A percentile compares a stretch with the other conserved stretches of the same genome.
These are phyloP conservation scores for Globisporangium paroecandrum DNA, from an alignment of 352 stramenopile genomes.

Conservation along the genomic window DNA sequence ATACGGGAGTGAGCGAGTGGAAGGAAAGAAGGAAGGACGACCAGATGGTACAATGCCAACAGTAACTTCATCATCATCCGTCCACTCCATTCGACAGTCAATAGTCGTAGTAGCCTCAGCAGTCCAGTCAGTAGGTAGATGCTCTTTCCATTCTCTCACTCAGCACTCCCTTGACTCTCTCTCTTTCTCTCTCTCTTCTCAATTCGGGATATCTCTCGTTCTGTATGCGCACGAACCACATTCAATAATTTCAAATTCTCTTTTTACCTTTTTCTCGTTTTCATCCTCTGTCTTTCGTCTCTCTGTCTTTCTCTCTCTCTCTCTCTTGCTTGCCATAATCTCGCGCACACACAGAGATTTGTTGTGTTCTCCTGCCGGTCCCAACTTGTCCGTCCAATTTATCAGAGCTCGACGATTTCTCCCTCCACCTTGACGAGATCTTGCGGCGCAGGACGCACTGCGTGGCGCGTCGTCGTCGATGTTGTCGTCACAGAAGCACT, in stretches of 20 bases:
- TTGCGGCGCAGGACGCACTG: slow-evolving; percentile 32
- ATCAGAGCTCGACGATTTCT: slow-evolving; percentile 59
- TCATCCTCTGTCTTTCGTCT: not conserved
- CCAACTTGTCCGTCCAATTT: not conserved
- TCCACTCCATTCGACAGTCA: not conserved
- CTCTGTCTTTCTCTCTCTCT: not conserved
- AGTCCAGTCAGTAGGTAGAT: not conserved
- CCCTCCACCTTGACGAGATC: slow-evolving; percentile 53
- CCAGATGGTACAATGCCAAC: not conserved
- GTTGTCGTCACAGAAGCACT: not conserved
- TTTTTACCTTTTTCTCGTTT: not conserved
- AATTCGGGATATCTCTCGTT: not conserved
- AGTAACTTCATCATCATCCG: not conserved
- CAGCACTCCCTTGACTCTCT: not conserved
- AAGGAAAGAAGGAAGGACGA: not conserved
- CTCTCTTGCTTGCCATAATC: not conserved
- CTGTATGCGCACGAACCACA: not conserved
- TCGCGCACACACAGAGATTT: not conserved
- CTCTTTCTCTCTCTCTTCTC: not conserved
- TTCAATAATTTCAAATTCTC: slow-evolving; percentile 15
- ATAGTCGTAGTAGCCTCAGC: not conserved
- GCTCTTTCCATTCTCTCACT: not conserved
- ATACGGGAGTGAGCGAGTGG: not conserved
- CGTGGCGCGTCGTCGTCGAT: slow-evolving; percentile 2
- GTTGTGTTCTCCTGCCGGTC: not conserved